Base-by-base conservation (phyloP, 148 eudicot genomes). In the Vaccinium myrtillus region DNA sequence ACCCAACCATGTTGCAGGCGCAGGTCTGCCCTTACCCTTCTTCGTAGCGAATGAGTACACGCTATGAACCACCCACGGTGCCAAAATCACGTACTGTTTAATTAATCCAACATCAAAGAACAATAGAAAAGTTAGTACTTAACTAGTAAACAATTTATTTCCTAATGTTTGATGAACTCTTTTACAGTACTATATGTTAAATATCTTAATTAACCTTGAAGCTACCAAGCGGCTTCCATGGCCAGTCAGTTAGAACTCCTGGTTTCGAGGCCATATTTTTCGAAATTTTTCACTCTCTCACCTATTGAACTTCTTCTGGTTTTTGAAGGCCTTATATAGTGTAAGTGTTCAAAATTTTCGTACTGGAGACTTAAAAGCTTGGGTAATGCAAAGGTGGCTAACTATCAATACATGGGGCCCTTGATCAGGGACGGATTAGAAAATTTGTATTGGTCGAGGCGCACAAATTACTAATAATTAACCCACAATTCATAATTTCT, bases 1-100 rank as follows among this genome's bases (percentile, higher is more conserved):
- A 43, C 46, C 43, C 46, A 0, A 0, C 46, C 46, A 43, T 43
- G 6, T 43, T 43, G 0, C 46, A 43, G 6, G 46, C 46, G 6
- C 46, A 43, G 6, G 6, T 4, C 6, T 5, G 6, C 46, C 46
- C 46, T 43, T 43, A 5, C 6, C 84, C 12, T 75, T 85, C 30
- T 82, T 89, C 6, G 75, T 65, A 4, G 71, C 46, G 8, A 71
- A 81, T 0, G 63, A 73, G 86, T 93, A 91, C 27, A 87, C 39
- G 87, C 92, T 88, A 36, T 90, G 90, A 25, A 83, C 80, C 51
- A 58, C 90, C 83, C 83, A 85, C 2, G 98, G 95, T n/a, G 90
- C 95, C 90, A 94, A 86, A 11, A 93, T 3, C 30, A 87, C 58
- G 51, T 93, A 89, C 95, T 93, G 32, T 15, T 18, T 6, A 8